Evolutionary conservation across 768 basidiomycete genomes (phyloP).

Genomic region (Melanogaster broomeanus): DNA sequence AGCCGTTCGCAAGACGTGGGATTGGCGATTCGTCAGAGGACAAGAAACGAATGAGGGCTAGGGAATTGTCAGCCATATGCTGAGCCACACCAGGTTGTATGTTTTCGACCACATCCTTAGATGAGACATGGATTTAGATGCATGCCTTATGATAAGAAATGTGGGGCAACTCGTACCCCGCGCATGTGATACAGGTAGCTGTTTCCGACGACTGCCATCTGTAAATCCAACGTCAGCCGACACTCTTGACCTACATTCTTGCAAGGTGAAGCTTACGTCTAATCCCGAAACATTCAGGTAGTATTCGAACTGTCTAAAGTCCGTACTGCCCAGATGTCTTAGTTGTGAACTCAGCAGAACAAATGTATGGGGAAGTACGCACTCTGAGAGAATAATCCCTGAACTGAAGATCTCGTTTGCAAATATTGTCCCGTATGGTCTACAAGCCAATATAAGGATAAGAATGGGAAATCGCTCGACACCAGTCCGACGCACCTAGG

Average conservation of each 20-base stretch:
- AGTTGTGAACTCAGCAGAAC: not conserved
- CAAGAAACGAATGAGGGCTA: slow-evolving; percentile 76
- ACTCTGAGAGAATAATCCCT: slow-evolving; percentile 91
- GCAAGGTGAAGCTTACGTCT: slow-evolving; percentile 59
- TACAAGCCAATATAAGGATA: slow-evolving; percentile 20
- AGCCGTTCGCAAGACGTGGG: slow-evolving; percentile 57
- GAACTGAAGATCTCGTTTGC: slow-evolving; percentile 94
- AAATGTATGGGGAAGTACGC: slow-evolving; percentile 20
- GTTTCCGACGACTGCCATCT: slow-evolving; percentile 92
- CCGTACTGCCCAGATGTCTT: slow-evolving; percentile 58
- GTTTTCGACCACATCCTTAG: slow-evolving; percentile 75
- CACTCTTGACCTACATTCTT: not conserved
- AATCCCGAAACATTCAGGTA: slow-evolving; percentile 90
- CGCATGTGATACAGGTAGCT: slow-evolving; percentile 95
- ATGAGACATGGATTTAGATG: not conserved
- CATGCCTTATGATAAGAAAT: not conserved
- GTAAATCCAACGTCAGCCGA: slow-evolving; percentile 3
- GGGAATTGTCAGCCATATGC: slow-evolving; percentile 89
- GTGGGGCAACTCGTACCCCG: slow-evolving; percentile 48
- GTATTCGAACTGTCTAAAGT: slow-evolving; percentile 91
- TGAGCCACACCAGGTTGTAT: slow-evolving; percentile 83
- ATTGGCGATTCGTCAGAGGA: slow-evolving; percentile 70
- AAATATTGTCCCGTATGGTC: slow-evolving; percentile 85
- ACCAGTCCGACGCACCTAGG: slow-evolving; percentile 53
- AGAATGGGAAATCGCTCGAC: not conserved